Conservation (phyloP, 2,329 filamentous ascomycete species). For the Byssothecium circinans region DNA sequence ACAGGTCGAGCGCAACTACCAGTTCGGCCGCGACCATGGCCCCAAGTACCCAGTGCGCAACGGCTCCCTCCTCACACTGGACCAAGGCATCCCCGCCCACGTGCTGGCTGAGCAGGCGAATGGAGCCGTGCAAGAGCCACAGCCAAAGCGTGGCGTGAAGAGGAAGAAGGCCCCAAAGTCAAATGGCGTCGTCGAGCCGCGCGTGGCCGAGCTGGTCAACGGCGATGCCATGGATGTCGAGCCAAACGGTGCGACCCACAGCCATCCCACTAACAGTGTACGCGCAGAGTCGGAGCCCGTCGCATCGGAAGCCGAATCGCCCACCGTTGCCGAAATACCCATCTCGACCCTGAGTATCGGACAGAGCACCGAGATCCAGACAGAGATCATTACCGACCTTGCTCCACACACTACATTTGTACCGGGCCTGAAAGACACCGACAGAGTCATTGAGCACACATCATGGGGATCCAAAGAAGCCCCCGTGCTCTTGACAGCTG, state of each 20-base stretch:
- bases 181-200: slow-evolving; percentile 37
- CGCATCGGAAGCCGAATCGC: slow-evolving; percentile 42
- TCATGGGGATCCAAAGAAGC: slow-evolving; percentile 38
- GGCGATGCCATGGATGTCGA: slow-evolving; percentile 54
- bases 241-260: slow-evolving; percentile 33
- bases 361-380: slow-evolving; percentile 41
- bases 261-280: slow-evolving; percentile 32
- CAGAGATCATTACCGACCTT: slow-evolving; percentile 39
- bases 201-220: slow-evolving; percentile 41
- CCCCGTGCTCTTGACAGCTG: slow-evolving; percentile 38
- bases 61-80: slow-evolving; percentile 39
- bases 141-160: slow-evolving; percentile 38
- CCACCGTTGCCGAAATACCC: slow-evolving; percentile 41
- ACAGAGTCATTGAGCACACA: slow-evolving; percentile 34
- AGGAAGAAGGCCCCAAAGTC: slow-evolving; percentile 37
- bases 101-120: slow-evolving; percentile 35
- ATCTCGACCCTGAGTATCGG: slow-evolving; percentile 45
- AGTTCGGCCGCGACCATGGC: slow-evolving; percentile 45
- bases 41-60: slow-evolving; percentile 43
- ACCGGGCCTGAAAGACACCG: slow-evolving; percentile 23
- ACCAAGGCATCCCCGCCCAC: slow-evolving; percentile 40
- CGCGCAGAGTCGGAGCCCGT: slow-evolving; percentile 41
- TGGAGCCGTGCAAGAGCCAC: slow-evolving; percentile 33
- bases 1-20: slow-evolving; percentile 38
- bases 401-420: slow-evolving; percentile 33